A percentile compares a stretch with the other conserved stretches of the same genome.
phyloP scores from a whole-genome alignment of 345 rosid genomes.

The Dovyalis caffra region DNA sequence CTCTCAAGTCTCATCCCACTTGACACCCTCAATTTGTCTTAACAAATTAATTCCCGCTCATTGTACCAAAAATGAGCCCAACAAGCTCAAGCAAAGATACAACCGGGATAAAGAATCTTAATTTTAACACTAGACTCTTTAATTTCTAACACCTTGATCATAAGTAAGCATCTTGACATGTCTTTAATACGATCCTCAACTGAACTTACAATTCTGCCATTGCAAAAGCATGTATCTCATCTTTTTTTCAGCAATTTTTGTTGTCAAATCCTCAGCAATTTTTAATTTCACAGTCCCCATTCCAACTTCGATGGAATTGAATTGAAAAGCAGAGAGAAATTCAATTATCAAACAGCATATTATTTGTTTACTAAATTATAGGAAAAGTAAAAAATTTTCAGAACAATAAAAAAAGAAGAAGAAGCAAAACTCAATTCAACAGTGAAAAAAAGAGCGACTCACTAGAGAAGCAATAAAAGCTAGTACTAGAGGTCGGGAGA shows the following conservation, averaged over 20 bases:
- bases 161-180: neutral
- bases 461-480: conserved; percentile 30
- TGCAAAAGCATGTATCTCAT: too few relatives aligned
- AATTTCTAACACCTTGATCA: neutral
- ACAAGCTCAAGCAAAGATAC: neutral
- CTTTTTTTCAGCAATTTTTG: too few relatives aligned
- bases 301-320: neutral
- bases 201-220: too few relatives aligned
- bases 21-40: neutral
- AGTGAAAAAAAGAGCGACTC: conserved; percentile 44
- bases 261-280: neutral
- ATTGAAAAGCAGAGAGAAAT: neutral
- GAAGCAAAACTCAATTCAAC: neutral
- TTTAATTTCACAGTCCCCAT: neutral
- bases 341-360: neutral
- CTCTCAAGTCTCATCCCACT: conserved; percentile 4
- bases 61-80: neutral
- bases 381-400: neutral
- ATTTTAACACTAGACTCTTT: neutral
- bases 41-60: neutral
- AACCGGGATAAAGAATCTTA: neutral
- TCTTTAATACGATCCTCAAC: neutral
- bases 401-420: too few relatives aligned
- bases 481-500: conserved; percentile 86
- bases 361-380: too few relatives aligned